A percentile compares a stretch with the other conserved stretches of the same genome.
phyloP scores from a whole-genome alignment of 768 basidiomycete genomes.

The Suillus sp. region DNA sequence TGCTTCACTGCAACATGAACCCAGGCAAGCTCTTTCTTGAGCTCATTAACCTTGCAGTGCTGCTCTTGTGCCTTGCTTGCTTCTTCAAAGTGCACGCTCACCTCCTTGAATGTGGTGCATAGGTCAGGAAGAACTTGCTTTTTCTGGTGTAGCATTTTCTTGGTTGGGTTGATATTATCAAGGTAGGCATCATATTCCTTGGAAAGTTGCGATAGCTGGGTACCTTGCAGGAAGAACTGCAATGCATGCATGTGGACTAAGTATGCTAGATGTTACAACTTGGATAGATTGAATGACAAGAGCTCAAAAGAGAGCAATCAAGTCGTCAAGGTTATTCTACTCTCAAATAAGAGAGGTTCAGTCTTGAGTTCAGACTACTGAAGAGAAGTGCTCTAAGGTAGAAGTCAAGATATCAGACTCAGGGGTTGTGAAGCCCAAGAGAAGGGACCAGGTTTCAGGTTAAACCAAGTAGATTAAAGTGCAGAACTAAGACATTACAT shows the following conservation, averaged over 20 bases:
- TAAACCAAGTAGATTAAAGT: no score
- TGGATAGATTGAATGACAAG: no score
- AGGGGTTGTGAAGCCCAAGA: no score
- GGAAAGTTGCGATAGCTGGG: constrained; percentile 83
- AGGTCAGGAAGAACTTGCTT: constrained; percentile 80
- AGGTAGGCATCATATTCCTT: constrained; percentile 83
- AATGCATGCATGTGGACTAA: constrained; percentile 7
- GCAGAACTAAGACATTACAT: no score
- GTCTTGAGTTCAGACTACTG: no score
- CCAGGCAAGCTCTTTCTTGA: constrained; percentile 88
- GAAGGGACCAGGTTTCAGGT: no score
- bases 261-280: no score
- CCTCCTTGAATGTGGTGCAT: constrained; percentile 55
- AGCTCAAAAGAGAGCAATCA: no score
- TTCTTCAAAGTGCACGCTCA: constrained; percentile 62
- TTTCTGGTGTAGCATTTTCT: constrained; percentile 68
- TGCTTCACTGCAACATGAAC: constrained; percentile 77
- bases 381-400: no score
- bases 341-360: no score
- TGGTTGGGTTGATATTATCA: constrained; percentile 70
- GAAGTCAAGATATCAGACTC: no score
- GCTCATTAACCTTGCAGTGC: constrained; percentile 62
- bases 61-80: constrained; percentile 75
- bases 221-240: constrained; percentile 94
- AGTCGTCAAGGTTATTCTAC: no score